These are phyloP conservation scores for Russula emetica DNA, from an alignment of 768 basidiomycete genomes.

Conservation along the genomic window DNA sequence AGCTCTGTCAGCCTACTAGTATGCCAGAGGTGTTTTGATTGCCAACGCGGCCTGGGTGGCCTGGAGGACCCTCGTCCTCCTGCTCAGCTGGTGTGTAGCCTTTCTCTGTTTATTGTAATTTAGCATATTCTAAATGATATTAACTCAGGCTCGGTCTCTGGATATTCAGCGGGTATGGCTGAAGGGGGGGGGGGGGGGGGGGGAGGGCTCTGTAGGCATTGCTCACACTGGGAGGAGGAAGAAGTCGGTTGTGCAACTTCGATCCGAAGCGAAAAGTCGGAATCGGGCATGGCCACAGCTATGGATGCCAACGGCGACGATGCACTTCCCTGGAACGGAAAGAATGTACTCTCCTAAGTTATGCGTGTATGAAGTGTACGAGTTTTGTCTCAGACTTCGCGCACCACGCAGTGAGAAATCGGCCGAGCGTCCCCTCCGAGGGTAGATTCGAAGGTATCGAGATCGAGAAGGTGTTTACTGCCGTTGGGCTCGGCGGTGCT, in stretches of 20 bases:
- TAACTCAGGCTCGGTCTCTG: conserved; percentile 65
- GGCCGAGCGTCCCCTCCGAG: conserved; percentile 30
- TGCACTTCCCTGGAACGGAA: conserved; percentile 54
- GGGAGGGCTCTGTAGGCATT: no score
- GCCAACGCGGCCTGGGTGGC: conserved; percentile 80
- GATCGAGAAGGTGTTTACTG: conserved; percentile 57
- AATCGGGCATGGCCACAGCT: no score
- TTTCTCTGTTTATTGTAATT: background rate
- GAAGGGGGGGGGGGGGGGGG: no score
- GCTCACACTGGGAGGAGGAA: no score
- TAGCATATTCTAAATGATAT: background rate
- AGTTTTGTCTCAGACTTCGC: no score
- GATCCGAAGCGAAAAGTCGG: no score
- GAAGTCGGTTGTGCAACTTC: no score
- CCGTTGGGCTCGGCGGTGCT: conserved; percentile 44
- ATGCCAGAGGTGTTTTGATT: conserved; percentile 75
- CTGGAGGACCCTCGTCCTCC: conserved; percentile 65
- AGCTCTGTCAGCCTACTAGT: conserved; percentile 64
- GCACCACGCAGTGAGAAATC: conserved; percentile 33
- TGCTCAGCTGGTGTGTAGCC: conserved; percentile 57
- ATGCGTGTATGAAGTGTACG: no score
- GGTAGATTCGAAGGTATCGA: conserved; percentile 48
- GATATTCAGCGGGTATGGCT: conserved; percentile 73
- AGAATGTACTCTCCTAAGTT: no score
- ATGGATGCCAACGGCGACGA: no score